Evolutionary conservation across 2,329 filamentous ascomycete species (phyloP), one percentile per base, ranked within the genome.

Genomic region (Fusarium cicatricum): DNA sequence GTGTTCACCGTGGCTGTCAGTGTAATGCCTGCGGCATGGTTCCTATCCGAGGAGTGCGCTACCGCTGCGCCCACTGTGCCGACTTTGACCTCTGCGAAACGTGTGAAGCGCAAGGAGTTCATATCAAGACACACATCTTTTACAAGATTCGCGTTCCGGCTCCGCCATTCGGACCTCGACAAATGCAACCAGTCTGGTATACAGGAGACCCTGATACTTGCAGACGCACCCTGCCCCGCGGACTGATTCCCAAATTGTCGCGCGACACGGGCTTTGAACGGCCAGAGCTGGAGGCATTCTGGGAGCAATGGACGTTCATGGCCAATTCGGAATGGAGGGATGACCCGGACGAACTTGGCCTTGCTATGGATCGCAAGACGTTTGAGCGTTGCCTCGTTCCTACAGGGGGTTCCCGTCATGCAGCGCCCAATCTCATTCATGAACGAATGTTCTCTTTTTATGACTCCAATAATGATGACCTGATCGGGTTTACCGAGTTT

Each of bases 361-460:
- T 94, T 65, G 95, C 92, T 29, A 96, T 98, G 80, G 93, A 98
- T 71, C 87, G 92, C 57, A 90, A 90, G 74, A 96, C 92, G 0
- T 99, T 99, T 75, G 92, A 97, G 71, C 87, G 90, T 41, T 96
- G 92, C 65, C 87, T 98, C 56, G 88, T 96, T 8, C 91, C 92
- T 4, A 90, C 90, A n/a, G 90, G 90, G 12, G 90, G 89, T n/a
- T 85, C 87, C 53, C 85, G 89, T 28, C 88, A 92, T 50, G 86
- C 90, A 11, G 84, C 89, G 1, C 91, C 94, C 2, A 97, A 96
- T 71, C 84, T 97, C 12, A 91, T 99, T 55, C 95, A 96, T 70
- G 94, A 99, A 72, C 90, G 95, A 64, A 95, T 97, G 85, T 99
- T 98, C 75, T 86, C 90, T 44, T 97, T 97, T 73, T 99, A 97